Evolutionary conservation across 2,329 filamentous ascomycete genomes (phyloP).

Genomic region (Xylariaceae sp.): DNA sequence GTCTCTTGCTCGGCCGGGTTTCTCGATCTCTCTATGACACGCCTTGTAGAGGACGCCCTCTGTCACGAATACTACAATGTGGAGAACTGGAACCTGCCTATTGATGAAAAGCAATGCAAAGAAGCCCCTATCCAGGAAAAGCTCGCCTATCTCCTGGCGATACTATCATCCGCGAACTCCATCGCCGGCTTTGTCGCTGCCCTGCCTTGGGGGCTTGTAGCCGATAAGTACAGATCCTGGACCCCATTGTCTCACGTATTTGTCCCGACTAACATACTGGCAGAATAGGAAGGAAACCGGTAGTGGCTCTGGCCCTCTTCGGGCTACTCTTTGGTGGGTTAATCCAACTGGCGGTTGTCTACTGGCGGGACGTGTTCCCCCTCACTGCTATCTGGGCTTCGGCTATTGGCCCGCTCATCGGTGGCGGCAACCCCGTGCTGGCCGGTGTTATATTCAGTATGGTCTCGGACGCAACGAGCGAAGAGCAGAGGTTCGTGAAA

Average conservation of each 20-base stretch:
- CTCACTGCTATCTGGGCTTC: conserved; percentile 45
- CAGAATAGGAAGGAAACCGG: conserved; percentile 45
- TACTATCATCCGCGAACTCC: conserved; percentile 37
- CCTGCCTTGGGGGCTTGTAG: conserved; percentile 47
- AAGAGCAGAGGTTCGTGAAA: conserved; percentile 25
- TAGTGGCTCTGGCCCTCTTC: conserved; percentile 41
- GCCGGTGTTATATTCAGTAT: conserved; percentile 44
- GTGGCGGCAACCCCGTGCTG: conserved; percentile 45
- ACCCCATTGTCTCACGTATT: neutral
- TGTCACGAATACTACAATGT: conserved; percentile 46
- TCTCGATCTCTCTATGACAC: conserved; percentile 41
- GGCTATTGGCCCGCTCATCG: conserved; percentile 41
- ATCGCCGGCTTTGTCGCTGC: conserved; percentile 44
- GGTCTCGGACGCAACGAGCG: conserved; percentile 42
- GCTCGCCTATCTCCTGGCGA: conserved; percentile 45
- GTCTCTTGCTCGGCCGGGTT: conserved; percentile 40
- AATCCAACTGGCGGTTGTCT: conserved; percentile 41
- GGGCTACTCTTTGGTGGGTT: conserved; percentile 38
- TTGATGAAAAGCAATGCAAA: conserved; percentile 48
- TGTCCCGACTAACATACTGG: neutral
- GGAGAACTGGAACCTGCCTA: conserved; percentile 22
- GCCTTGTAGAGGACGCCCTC: conserved; percentile 46
- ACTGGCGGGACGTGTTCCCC: conserved; percentile 42
- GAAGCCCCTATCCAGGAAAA: conserved; percentile 42
- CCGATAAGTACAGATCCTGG: conserved; percentile 32